Base-by-base conservation (phyloP, 306 rosid species). In the Rosa chinensis region DNA sequence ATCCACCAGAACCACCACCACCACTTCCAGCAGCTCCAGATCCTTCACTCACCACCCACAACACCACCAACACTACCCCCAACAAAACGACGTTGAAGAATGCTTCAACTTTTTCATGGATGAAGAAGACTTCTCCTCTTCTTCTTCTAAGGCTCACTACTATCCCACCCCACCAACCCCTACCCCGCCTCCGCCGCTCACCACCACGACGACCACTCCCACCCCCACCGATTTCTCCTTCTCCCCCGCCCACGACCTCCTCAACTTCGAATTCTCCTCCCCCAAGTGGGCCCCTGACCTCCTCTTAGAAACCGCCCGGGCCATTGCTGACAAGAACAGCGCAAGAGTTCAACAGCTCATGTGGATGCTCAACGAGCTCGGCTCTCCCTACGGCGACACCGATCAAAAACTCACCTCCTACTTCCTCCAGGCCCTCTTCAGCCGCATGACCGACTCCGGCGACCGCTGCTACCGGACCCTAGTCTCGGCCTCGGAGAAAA, bases 71-170 rank as follows among this genome's bases (percentile, higher is more conserved):
- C 66, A 73, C 37, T 16, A 47, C 88, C 71, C 73, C 62, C 90
- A 86, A 4, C 81, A 81, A 66, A 80, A 73, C 48, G 81, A 86
- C 74, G 88, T 86, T 74, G 88, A 94, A 92, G 98, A 92, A 95
- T 95, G 99, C 98, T 92, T 92, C 97, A 87, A 87, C 89, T 82
- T 90, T 87, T 92, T 89, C 96, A 95, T 92, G 99, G 99, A 92
- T 91, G 98, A 95, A 77, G 97, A 91, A 89, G 97, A 92, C 87
- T 82, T 91, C 42, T 91, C 97, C 84, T 89, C 99, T 42, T 87
- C 97, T 81, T 89, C 99, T 82, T 93, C 99, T 50, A 93, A 81
- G 75, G 72, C 72, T 67, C 92, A 91, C 88, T 81, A 84, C 73
- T 82, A 59, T 92, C 64, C 81, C 78, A 68, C 84, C 39, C 76